Conservation (phyloP, 345 rosid genomes). For the Firmiana major region DNA sequence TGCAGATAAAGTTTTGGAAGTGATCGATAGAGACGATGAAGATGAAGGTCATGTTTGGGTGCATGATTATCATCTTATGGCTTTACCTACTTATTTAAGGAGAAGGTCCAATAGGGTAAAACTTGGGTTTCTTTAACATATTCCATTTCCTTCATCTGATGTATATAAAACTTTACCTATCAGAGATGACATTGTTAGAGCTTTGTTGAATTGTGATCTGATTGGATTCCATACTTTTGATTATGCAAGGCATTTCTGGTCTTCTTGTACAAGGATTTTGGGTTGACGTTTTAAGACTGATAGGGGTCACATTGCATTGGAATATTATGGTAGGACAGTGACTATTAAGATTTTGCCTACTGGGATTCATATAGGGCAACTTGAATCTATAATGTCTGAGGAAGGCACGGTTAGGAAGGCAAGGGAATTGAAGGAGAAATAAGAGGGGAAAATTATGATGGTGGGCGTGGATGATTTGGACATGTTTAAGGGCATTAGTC, state of each 20-base stretch:
- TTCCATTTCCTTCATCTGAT: slow-evolving; percentile 76
- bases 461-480: slow-evolving; percentile 83
- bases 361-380: slow-evolving; percentile 79
- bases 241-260: slow-evolving; percentile 81
- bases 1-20: slow-evolving; percentile 46
- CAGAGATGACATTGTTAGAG: slow-evolving; percentile 66
- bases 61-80: slow-evolving; percentile 82
- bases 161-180: slow-evolving; percentile 66
- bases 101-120: slow-evolving; percentile 47
- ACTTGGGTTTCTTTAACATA: slow-evolving; percentile 68
- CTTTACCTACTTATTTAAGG: slow-evolving; percentile 63
- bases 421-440: slow-evolving; percentile 52
- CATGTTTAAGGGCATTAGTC: slow-evolving; percentile 65
- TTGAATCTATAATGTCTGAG: slow-evolving; percentile 39
- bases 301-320: slow-evolving; percentile 82
- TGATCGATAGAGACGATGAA: slow-evolving; percentile 38
- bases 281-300: slow-evolving; percentile 74
- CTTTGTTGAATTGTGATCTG: slow-evolving; percentile 72
- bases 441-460: slow-evolving; percentile 46
- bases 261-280: slow-evolving; percentile 76
- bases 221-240: slow-evolving; percentile 84
- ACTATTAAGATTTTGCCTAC: slow-evolving; percentile 67
- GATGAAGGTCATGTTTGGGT: slow-evolving; percentile 79
- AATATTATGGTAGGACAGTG: slow-evolving; percentile 71
- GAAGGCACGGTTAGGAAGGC: slow-evolving; percentile 38